Evolutionary conservation across 202 grass and related monocot species (phyloP), one percentile per base, ranked within the genome.

Genomic region (Panicum virgatum): DNA sequence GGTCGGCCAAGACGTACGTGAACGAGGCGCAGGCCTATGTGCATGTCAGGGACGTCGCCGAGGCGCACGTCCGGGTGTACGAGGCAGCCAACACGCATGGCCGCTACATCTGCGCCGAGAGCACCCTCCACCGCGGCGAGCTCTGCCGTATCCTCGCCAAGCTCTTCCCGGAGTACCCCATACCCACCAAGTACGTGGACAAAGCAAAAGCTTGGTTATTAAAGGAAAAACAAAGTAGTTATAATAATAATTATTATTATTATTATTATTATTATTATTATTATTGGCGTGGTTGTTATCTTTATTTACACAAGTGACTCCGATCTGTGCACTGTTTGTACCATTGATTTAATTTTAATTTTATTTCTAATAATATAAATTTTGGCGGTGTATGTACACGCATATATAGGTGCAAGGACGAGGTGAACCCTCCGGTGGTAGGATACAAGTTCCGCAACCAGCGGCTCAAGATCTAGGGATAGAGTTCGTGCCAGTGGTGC

Each of bases 11-110:
- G 83, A 91, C 86, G 0, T 97, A 93, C 66, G 68, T 83, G 23
- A 97, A 97, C 63, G 93, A 90, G 7, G 78, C 86, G 25, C 93
- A 97, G 70, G 90, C 90, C 11, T 97, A 97, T 26, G 91, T 97
- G 12, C 86, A 97, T 59, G 94, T 97, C 52, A 23, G 9, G 60
- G 94, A 97, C 84, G 94, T 97, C 3, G 94, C 91, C 10, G 87
- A 91, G 82, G 86, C 91, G 16, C 94, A 97, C 62, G 62, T 94
- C 43, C 83, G 70, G 19, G 94, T 97, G 0, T 97, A 88, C 48
- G 94, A 97, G 87, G 2, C 48, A 0, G 67, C 84, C 0, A 29
- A 4, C 42, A 91, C 94, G 0, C 36, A 13, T 43, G 91, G 91
- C 30, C 86, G 94, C 37, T 97, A 94, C 76, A 86, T 97, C 78